A percentile compares a stretch with the other conserved stretches of the same genome.
These are phyloP conservation scores for Nicotiana benthamiana DNA, from an alignment of 257 asterid genomes.

Conservation along the genomic window DNA sequence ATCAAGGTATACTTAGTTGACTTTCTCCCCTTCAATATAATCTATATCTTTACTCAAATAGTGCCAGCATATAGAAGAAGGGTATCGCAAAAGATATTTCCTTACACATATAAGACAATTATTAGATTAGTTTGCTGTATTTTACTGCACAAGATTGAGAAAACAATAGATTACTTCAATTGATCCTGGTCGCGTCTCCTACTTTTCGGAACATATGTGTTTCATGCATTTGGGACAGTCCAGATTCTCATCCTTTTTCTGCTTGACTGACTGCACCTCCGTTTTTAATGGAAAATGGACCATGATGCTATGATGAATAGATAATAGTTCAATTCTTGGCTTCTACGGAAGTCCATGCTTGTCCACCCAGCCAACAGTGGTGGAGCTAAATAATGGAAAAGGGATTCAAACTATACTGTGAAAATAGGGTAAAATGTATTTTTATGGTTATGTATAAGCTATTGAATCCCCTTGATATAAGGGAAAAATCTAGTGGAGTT, in stretches of 20 bases:
- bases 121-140: neutral
- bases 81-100: neutral
- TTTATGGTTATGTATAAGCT: too few species aligned
- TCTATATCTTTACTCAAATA: too few species aligned
- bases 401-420: too few species aligned
- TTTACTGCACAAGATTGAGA: neutral
- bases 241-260: neutral
- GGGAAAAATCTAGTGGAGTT: too few species aligned
- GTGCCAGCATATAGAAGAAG: neutral
- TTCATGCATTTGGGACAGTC: neutral
- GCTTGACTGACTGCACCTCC: neutral
- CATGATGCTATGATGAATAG: neutral
- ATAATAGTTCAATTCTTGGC: neutral
- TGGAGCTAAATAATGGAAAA: too few species aligned
- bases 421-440: too few species aligned
- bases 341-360: neutral
- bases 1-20: conserved; percentile 40
- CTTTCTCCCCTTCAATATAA: too few species aligned
- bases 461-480: too few species aligned
- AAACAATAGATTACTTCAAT: neutral
- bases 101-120: neutral
- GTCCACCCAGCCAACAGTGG: neutral
- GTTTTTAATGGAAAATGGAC: neutral
- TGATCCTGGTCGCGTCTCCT: neutral
- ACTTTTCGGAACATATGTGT: neutral